Evolutionary conservation across 163 green algal species (phyloP), one percentile per base, ranked within the genome.

Genomic region (Chloromonas sp.): DNA sequence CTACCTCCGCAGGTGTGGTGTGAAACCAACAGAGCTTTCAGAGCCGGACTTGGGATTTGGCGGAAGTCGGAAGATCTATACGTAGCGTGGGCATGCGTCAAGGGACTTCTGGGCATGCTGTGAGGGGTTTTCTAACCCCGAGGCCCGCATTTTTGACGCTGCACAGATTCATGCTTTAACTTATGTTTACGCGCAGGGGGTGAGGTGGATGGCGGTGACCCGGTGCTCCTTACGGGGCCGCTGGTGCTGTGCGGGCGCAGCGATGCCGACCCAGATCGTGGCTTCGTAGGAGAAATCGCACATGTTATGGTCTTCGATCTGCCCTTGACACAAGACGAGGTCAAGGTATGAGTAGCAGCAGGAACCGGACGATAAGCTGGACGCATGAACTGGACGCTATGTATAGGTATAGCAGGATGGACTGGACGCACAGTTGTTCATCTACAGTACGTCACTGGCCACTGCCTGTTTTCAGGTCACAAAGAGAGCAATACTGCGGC

Each of bases 221-320:
- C 92, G 3, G 87, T 95, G 1, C 58, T 82, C 15, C 81, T 94
- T 13, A 86, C 82, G 8, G 87, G 87, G n/a, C 87, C 88, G 70
- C 86, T 95, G 14, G 82, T 88, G 71, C 91, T 96, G 74, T 96
- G 93, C 84, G 88, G 85, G 0, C 86, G 92, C 14, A 86, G 90
- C 60, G 89, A 91, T 88, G 87, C 86, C 58, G 84, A 81, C 15
- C 76, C 85, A 71, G 58, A 76, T 11, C 87, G 92, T 60, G 87
- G 87, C 82, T 95, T 91, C 79, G 84, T 86, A 62, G 93, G 91
- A n/a, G 78, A 84, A 59, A 57, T 95, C 3, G 87, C 92, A 1
- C 82, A 93, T 61, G 83, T 96, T 62, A 80, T 80, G 0, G 79
- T 94, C n/a, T 94, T 81, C 14, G 88, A 95, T 81, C 36, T 60